phyloP scores from a whole-genome alignment of 2,329 filamentous ascomycete species.

The Arthrobotrys musiformis region DNA sequence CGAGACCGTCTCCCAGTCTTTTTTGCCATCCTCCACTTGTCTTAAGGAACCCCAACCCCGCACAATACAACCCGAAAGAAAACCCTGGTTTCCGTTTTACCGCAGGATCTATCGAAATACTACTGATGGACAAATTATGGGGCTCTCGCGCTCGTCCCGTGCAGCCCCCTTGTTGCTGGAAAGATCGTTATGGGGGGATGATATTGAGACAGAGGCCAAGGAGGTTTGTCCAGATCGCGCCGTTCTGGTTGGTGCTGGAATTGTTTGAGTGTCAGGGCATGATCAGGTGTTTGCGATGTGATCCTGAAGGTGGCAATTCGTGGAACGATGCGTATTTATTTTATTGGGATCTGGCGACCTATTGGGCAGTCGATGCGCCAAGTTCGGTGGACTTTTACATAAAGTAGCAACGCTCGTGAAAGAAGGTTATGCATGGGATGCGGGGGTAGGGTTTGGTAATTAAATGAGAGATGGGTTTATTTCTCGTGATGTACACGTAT shows the following conservation, averaged over 20 bases:
- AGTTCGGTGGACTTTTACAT: conserved; percentile 3
- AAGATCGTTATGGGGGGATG: background rate
- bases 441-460: too few relatives aligned
- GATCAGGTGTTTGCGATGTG: conserved; percentile 16
- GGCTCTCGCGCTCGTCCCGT: conserved; percentile 1
- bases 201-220: conserved; percentile 4
- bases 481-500: too few relatives aligned
- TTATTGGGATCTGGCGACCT: conserved; percentile 26
- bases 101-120: background rate
- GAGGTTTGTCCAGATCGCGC: conserved; percentile 27
- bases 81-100: background rate
- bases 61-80: background rate
- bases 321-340: conserved; percentile 23
- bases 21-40: background rate
- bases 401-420: too few relatives aligned
- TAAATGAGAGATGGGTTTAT: too few relatives aligned
- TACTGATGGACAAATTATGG: conserved; percentile 13
- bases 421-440: too few relatives aligned
- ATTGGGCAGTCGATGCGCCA: conserved; percentile 7
- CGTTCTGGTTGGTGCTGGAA: conserved; percentile 20
- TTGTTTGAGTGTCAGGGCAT: conserved; percentile 16
- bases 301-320: conserved; percentile 4
- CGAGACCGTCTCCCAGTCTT: background rate
- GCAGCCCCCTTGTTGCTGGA: conserved; percentile 16
- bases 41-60: background rate